Evolutionary conservation across 169 alveolate genomes (phyloP).

Genomic region (Eimeria nieschulzi): DNA sequence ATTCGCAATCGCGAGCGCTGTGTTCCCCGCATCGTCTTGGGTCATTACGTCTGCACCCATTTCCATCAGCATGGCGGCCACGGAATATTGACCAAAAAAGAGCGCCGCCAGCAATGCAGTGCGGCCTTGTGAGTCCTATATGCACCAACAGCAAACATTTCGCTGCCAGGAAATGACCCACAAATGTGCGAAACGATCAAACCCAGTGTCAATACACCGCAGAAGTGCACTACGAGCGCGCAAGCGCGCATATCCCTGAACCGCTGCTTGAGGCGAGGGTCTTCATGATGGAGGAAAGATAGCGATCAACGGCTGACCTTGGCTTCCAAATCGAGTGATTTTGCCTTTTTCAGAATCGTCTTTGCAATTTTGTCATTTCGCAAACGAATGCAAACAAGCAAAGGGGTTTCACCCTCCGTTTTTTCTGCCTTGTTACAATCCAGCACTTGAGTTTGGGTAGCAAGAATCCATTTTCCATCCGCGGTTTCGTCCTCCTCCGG

Average conservation of each 20-base stretch:
- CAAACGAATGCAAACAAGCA: conserved; percentile 87
- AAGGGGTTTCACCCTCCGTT: conserved; percentile 87
- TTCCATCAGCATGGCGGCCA: conserved; percentile 75
- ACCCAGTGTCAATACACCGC: no score
- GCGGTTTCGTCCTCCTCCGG: conserved; percentile 35
- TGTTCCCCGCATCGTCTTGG: conserved; percentile 71
- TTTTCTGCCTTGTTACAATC: conserved; percentile 82
- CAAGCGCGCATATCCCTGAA: no score
- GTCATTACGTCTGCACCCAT: conserved; percentile 77
- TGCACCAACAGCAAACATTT: background rate
- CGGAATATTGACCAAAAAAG: conserved; percentile 73
- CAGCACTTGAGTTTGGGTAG: conserved; percentile 76
- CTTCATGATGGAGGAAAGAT: no score
- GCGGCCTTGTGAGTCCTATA: conserved; percentile 75
- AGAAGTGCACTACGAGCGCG: no score
- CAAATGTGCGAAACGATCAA: background rate
- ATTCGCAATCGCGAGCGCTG: conserved; percentile 66
- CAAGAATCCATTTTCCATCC: conserved; percentile 71
- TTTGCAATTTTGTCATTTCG: conserved; percentile 85
- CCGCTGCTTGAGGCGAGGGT: no score
- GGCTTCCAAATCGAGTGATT: conserved; percentile 78
- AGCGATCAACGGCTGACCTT: conserved; percentile 24
- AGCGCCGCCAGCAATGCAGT: conserved; percentile 76
- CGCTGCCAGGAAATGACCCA: background rate
- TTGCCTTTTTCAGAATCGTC: conserved; percentile 80